phyloP scores from a whole-genome alignment of 306 rosid species.

The Trifolium fragiferum region DNA sequence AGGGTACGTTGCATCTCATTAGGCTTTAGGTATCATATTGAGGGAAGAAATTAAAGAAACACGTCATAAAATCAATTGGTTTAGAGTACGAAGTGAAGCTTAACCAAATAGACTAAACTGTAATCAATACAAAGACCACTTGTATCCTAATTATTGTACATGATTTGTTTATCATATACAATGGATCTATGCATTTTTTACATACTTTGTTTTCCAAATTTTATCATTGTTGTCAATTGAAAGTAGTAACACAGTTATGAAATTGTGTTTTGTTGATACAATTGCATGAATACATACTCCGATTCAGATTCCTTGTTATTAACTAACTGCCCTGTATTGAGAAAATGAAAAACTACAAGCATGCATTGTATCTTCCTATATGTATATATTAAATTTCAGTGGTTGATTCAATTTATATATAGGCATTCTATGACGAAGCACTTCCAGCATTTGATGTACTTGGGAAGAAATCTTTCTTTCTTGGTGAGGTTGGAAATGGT shows the following conservation, averaged over 20 bases:
- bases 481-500: slow-evolving; percentile 94
- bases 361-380: neutral
- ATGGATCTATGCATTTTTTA: neutral
- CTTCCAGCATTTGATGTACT: slow-evolving; percentile 72
- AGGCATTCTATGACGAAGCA: slow-evolving; percentile 70
- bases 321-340: neutral
- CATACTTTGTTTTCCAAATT: neutral
- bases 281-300: too few relatives aligned
- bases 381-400: neutral
- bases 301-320: too few relatives aligned
- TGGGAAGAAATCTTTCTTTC: slow-evolving; percentile 84
- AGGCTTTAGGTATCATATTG: neutral
- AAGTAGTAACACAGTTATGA: too few relatives aligned
- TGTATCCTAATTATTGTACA: neutral
- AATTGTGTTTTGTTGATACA: too few relatives aligned
- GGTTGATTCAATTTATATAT: slow-evolving; percentile 41
- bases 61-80: neutral
- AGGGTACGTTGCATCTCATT: slow-evolving; percentile 9
- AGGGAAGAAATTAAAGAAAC: too few relatives aligned
- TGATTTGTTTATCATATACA: slow-evolving; percentile 16
- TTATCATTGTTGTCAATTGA: neutral
- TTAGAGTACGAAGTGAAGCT: neutral
- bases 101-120: neutral
- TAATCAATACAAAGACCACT: neutral
- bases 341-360: slow-evolving; percentile 21